These are phyloP conservation scores for Diaporthe destruens DNA, from an alignment of 2,329 filamentous ascomycete genomes.

Conservation along the genomic window DNA sequence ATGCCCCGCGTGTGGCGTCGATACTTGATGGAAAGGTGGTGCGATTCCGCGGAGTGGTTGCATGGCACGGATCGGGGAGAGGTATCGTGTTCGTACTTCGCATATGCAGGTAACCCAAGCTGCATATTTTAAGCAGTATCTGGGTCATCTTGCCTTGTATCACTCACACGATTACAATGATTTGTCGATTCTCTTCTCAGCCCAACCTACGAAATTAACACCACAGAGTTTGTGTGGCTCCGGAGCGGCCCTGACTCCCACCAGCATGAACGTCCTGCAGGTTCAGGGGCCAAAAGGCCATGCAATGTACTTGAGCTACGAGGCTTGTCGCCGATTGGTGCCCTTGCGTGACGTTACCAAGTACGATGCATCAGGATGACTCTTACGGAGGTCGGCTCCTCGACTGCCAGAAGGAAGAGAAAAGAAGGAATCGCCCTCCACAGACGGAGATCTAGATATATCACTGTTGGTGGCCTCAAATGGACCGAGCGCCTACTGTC, in stretches of 20 bases:
- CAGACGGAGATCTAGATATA: too few species aligned
- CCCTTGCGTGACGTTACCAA: background rate
- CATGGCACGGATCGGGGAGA: background rate
- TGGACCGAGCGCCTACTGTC: too few species aligned
- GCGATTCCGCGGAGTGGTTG: background rate
- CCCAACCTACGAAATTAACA: background rate
- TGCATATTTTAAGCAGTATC: background rate
- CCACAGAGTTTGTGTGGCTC: background rate
- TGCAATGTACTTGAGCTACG: background rate
- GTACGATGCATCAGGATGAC: background rate
- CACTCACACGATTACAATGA: background rate
- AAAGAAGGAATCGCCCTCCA: too few species aligned
- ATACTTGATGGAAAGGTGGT: background rate
- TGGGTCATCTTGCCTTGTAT: background rate
- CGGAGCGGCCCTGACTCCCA: background rate
- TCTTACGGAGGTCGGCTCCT: background rate
- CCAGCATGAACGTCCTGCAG: background rate
- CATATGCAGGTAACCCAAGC: background rate
- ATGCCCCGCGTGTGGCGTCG: background rate
- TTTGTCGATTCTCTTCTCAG: background rate
- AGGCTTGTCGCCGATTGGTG: background rate
- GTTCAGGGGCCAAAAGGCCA: background rate
- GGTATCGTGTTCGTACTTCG: constrained; percentile 7
- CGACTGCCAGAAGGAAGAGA: too few species aligned
- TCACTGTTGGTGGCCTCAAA: too few species aligned